Percentiles rank a stretch among this genome's conserved stretches.
Evolutionary conservation across 495 filamentous ascomycete genomes (phyloP).

Genomic region (Schizothecium vesticola): DNA sequence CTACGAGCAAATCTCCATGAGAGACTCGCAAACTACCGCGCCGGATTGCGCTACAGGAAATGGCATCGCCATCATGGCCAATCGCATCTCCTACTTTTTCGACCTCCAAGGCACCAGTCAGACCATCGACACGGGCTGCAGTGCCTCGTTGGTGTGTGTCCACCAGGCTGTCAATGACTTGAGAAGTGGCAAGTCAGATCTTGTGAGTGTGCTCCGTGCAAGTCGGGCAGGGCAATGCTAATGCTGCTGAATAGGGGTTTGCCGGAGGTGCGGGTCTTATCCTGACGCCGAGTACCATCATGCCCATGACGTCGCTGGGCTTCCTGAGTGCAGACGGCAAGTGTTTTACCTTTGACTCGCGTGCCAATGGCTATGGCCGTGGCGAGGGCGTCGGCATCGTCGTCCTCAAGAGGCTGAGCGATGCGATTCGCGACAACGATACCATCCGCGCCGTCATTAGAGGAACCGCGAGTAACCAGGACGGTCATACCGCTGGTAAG

Average conservation of each 20-base stretch:
- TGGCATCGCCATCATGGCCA: constrained; percentile 35
- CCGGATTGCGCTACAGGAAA: constrained; percentile 38
- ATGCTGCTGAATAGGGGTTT: constrained; percentile 30
- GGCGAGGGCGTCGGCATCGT: constrained; percentile 54
- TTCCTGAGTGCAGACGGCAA: constrained; percentile 36
- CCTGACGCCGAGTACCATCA: constrained; percentile 37
- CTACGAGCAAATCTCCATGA: constrained; percentile 31
- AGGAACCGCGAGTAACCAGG: constrained; percentile 48
- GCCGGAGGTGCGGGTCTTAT: constrained; percentile 50
- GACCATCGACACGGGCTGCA: constrained; percentile 51
- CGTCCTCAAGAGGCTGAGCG: constrained; percentile 48
- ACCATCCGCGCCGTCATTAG: constrained; percentile 57
- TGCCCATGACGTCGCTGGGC: constrained; percentile 25
- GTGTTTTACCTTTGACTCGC: constrained; percentile 54
- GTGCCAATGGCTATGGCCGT: constrained; percentile 57
- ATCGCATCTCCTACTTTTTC: constrained; percentile 48
- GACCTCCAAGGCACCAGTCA: constrained; percentile 38
- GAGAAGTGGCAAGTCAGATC: constrained; percentile 27
- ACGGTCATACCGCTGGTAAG: constrained; percentile 42
- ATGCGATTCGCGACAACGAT: constrained; percentile 44
- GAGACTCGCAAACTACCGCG: constrained; percentile 23
- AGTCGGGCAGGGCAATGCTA: constrained; percentile 14
- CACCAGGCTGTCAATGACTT: constrained; percentile 48
- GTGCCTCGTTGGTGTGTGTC: constrained; percentile 46
- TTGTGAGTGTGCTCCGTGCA: constrained; percentile 25